Percentiles rank a stretch among this genome's conserved stretches.
These are phyloP conservation scores for Amanita phalloides DNA, from an alignment of 768 basidiomycete genomes.

Conservation along the genomic window DNA sequence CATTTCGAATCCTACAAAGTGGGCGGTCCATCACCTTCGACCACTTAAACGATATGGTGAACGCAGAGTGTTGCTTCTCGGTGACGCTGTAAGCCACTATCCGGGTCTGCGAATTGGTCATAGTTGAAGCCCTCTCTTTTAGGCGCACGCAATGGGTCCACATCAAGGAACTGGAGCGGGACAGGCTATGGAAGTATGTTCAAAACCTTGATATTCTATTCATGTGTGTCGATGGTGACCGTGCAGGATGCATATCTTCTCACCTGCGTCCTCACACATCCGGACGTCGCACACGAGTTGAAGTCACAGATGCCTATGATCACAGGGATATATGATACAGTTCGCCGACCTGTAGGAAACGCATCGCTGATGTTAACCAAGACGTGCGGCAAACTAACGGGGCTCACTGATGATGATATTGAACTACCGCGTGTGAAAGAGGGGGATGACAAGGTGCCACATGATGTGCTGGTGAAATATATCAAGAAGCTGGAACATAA, in stretches of 20 bases:
- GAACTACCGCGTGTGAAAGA: constrained; percentile 19
- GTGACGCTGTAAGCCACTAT: constrained; percentile 13
- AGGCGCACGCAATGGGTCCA: constrained; percentile 45
- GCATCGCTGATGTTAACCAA: constrained; percentile 28
- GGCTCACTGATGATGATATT: constrained; percentile 20
- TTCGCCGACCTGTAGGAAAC: constrained; percentile 35
- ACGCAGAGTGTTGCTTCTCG: constrained; percentile 11
- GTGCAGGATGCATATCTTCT: constrained; percentile 41
- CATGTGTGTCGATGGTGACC: constrained; percentile 22
- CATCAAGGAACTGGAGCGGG: constrained; percentile 51
- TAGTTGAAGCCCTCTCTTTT: constrained; percentile 9
- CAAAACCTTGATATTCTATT: constrained; percentile 3
- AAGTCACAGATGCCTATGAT: constrained; percentile 29
- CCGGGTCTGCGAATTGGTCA: neutral
- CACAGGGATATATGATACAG: constrained; percentile 29
- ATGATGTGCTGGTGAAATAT: constrained; percentile 26
- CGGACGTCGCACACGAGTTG: constrained; percentile 19
- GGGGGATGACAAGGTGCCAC: constrained; percentile 18
- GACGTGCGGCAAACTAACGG: constrained; percentile 31
- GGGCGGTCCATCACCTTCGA: constrained; percentile 12
- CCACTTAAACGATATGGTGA: constrained; percentile 12
- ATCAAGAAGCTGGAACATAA: constrained; percentile 25
- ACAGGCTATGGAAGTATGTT: constrained; percentile 43
- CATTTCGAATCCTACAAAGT: constrained; percentile 10
- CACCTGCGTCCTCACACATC: constrained; percentile 34